These are phyloP conservation scores for Cydonia oblonga DNA, from an alignment of 331 rosid genomes.

Conservation along the genomic window DNA sequence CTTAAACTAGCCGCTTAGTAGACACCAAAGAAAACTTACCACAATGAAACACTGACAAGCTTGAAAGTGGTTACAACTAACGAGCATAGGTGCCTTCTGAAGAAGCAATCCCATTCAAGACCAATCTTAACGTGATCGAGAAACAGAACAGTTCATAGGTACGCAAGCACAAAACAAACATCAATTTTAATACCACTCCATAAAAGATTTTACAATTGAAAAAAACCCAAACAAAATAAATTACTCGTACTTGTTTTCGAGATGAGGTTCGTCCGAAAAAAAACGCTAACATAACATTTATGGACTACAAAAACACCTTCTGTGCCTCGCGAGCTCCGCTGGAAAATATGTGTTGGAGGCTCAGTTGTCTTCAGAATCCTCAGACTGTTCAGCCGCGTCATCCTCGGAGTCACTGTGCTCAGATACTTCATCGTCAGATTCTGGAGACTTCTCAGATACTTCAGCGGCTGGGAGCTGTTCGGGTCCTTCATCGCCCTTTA, in stretches of 20 bases:
- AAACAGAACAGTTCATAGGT: background rate
- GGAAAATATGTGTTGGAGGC: background rate
- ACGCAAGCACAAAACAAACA: background rate
- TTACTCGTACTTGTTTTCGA: background rate
- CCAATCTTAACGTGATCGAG: background rate
- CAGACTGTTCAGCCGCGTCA: background rate
- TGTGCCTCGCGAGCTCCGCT: too few species aligned
- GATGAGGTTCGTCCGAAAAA: background rate
- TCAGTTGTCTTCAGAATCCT: background rate
- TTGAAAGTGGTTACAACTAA: too few species aligned
- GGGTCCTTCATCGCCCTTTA: conserved; percentile 18
- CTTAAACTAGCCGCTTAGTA: too few species aligned
- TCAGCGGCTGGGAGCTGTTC: conserved; percentile 9
- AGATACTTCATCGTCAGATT: background rate
- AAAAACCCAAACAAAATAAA: too few species aligned
- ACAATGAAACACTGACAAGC: too few species aligned
- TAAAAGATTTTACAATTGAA: background rate
- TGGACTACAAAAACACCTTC: background rate
- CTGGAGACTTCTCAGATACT: background rate
- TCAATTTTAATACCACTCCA: background rate
- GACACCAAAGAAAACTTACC: too few species aligned
- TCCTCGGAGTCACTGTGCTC: background rate
- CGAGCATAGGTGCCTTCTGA: too few species aligned
- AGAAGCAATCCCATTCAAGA: too few species aligned
- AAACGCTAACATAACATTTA: background rate